Base-by-base conservation (phyloP, 306 rosid species). In the Pyrus pyrifolia region DNA sequence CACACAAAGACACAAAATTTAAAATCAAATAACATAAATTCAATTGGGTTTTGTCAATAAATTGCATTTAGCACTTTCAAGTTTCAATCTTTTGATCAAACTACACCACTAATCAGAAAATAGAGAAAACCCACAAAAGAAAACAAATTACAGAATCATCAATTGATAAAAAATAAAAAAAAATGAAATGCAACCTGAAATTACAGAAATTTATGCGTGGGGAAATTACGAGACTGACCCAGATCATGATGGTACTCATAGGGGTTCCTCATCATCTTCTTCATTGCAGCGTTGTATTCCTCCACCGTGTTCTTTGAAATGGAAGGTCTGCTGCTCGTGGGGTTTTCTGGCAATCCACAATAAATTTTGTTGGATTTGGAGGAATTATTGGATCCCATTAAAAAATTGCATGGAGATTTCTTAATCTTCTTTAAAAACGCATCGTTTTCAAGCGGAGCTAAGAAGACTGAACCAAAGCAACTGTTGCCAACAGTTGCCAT, bases 191-290 rank as follows among this genome's bases (percentile, higher is more conserved):
- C 70, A 65, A 10, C 21, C 23, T 35, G 17, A 65, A 65, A 65
- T 19, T 33, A 65, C 46, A 65, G n/a, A 64, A 65, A 22, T 22
- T 9, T 46, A 12, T 14, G 14, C 8, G 38, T 6, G 22, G 67
- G 27, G 27, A 31, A 42, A 4, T 22, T 9, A 23, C 22, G 89
- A 75, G 74, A 88, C 97, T 75, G 79, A 95, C 97, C 97, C 64
- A 92, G 85, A 84, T 95, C 96, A 67, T 95, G 98, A 40, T 95
- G 97, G 85, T 95, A 95, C 83, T 95, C 98, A 51, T 86, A 92
- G 64, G 98, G 98, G 77, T 82, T 95, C 76, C 90, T 92, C 98
- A 88, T 95, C 98, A 92, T 95, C 78, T 68, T 85, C 90, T 82
- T 95, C 98, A 90, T 95, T 33, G 97, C 91, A 59, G 66, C 79